These are phyloP conservation scores for Xylaria telfairii DNA, from an alignment of 495 filamentous ascomycete species.

Conservation along the genomic window DNA sequence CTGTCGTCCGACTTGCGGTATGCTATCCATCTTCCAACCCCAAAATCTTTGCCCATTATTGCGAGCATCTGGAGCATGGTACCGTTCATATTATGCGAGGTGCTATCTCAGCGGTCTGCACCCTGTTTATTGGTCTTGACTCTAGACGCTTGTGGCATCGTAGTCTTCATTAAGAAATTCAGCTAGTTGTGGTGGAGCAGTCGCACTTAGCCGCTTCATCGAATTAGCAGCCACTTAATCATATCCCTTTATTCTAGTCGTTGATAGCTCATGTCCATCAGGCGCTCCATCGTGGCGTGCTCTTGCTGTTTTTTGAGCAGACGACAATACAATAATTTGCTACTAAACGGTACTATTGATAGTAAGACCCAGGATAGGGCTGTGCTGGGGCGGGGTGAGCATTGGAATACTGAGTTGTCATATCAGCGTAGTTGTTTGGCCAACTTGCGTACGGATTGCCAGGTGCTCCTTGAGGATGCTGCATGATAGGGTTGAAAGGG, in stretches of 20 bases:
- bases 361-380: slow-evolving; percentile 31
- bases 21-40: background rate
- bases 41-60: background rate
- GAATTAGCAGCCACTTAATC: background rate
- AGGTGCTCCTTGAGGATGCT: slow-evolving; percentile 25
- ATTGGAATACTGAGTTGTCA: slow-evolving; percentile 22
- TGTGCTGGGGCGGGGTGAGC: slow-evolving; percentile 26
- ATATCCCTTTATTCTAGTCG: background rate
- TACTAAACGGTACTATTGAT: slow-evolving; percentile 23
- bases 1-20: background rate
- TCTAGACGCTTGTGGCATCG: background rate
- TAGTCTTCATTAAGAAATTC: background rate
- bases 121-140: background rate
- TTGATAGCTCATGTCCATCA: background rate
- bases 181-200: background rate
- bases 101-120: background rate
- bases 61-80: background rate
- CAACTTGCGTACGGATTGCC: slow-evolving; percentile 33
- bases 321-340: background rate
- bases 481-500: slow-evolving; percentile 35
- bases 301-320: background rate
- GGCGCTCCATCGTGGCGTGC: background rate
- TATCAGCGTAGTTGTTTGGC: slow-evolving; percentile 30
- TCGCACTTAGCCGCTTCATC: background rate
- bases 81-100: background rate